These are phyloP conservation scores for Trichosanthes cucumerina DNA, from an alignment of 306 rosid genomes.

Conservation along the genomic window DNA sequence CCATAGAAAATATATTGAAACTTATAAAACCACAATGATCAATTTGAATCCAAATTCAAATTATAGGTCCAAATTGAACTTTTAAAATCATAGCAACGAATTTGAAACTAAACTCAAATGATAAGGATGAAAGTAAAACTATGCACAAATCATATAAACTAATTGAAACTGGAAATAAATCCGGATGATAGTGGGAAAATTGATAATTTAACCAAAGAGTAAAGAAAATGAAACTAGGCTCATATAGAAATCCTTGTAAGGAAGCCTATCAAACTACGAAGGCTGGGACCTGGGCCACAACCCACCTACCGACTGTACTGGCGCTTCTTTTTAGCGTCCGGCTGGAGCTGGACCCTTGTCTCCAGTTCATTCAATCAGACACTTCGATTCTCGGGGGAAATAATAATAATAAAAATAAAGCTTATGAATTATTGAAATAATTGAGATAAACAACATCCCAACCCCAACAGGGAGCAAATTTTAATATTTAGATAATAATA, in stretches of 20 bases:
- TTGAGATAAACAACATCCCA: not conserved
- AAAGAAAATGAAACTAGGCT: not conserved
- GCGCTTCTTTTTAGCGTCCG: not conserved
- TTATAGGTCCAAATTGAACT: no score
- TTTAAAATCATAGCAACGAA: no score
- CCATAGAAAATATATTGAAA: no score
- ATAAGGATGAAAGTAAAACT: no score
- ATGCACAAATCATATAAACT: no score
- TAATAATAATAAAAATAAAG: not conserved
- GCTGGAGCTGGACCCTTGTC: not conserved
- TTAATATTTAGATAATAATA: not conserved
- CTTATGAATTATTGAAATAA: not conserved
- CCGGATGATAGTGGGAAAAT: not conserved
- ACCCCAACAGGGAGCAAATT: not conserved
- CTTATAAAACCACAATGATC: no score
- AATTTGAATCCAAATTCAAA: no score
- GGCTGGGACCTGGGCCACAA: not conserved
- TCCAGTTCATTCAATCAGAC: not conserved
- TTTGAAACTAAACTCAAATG: no score
- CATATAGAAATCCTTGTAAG: not conserved
- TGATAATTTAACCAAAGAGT: not conserved
- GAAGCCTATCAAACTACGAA: not conserved
- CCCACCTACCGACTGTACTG: slow-evolving; percentile 1
- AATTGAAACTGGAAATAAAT: no score
- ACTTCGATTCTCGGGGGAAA: not conserved